Percentiles rank a stretch among this genome's conserved stretches.
These are phyloP conservation scores for Sporothrix schenckii DNA, from an alignment of 2,329 filamentous ascomycete species.

Conservation along the genomic window DNA sequence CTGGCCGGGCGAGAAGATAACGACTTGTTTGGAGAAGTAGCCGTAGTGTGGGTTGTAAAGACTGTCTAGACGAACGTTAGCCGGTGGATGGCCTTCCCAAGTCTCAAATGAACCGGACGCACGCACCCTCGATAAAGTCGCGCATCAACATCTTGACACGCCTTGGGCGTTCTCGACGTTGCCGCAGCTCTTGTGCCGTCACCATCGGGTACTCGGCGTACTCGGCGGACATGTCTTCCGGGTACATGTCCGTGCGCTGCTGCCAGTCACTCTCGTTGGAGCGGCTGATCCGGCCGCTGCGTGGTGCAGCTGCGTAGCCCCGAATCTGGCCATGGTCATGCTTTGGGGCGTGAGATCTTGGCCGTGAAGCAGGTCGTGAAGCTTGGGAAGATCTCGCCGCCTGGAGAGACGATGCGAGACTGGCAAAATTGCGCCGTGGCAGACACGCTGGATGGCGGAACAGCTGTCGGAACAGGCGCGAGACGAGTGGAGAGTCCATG, in stretches of 20 bases:
- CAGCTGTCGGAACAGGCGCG: slow-evolving; percentile 80
- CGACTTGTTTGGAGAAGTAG: slow-evolving; percentile 94
- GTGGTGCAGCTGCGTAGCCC: slow-evolving; percentile 36
- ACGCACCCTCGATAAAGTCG: slow-evolving; percentile 90
- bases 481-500: slow-evolving; percentile 36
- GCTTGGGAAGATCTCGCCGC: slow-evolving; percentile 44
- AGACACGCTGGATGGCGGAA: slow-evolving; percentile 74
- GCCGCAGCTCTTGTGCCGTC: slow-evolving; percentile 76
- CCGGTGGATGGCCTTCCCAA: neutral
- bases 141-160: slow-evolving; percentile 95
- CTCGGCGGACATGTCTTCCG: slow-evolving; percentile 76
- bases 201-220: slow-evolving; percentile 82
- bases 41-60: slow-evolving; percentile 93
- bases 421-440: slow-evolving; percentile 51
- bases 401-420: slow-evolving; percentile 46
- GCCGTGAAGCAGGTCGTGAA: slow-evolving; percentile 29
- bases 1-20: slow-evolving; percentile 90
- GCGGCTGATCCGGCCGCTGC: slow-evolving; percentile 34
- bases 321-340: slow-evolving; percentile 29
- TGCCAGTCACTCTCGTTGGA: slow-evolving; percentile 77
- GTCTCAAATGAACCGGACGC: slow-evolving; percentile 15
- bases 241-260: slow-evolving; percentile 75
- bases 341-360: neutral
- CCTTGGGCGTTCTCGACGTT: slow-evolving; percentile 73
- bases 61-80: slow-evolving; percentile 63